Base-by-base conservation (phyloP, 768 basidiomycete genomes). In the Dictyophora rubrovolvata region DNA sequence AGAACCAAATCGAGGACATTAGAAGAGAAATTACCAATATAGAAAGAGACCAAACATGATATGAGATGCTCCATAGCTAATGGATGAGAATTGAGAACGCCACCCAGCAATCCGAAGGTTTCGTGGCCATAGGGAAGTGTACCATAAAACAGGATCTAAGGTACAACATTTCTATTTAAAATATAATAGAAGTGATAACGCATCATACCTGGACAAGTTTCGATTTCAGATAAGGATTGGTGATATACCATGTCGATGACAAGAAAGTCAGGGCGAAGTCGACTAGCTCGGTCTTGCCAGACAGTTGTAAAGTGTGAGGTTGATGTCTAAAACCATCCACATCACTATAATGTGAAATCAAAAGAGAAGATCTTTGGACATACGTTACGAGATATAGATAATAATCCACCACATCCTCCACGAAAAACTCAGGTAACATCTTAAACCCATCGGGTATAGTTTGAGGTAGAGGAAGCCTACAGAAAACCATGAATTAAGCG, bases 221-320 rank as follows among this genome's bases (percentile, higher is more conserved):
- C 18, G 92, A 84, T 72, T 97, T 97, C 65, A 99, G 70, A 77
- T 95, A 97, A 0, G 96, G 96, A 65, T 98, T 99, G 76, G 96
- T 96, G 78, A 99, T 94, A 69, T 93, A 98, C 82, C 91, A 93
- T 0, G 94, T 95, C 37, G 91, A 93, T 6, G 86, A 83, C 61
- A 99, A 74, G 78, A 97, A 97, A 1, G 91, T 93, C 64, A 99
- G 73, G 18, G 85, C 80, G 72, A 97, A 98, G 0, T 85, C 81
- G 64, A 98, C 74, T 14, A 98, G 74, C 63, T 93, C 93, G 11
- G 83, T 81, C 73, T 91, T 94, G 49, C 93, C 93, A 0, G 86
- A 77, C 53, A 89, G 72, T 60, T 92, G 87, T 54, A 97, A 81
- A 54, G 86, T 89, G 49, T 92, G 83, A 0, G 92, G 93, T 0